Base-by-base conservation (phyloP, 73 alveolate genomes). In the Breviolum minutum region DNA sequence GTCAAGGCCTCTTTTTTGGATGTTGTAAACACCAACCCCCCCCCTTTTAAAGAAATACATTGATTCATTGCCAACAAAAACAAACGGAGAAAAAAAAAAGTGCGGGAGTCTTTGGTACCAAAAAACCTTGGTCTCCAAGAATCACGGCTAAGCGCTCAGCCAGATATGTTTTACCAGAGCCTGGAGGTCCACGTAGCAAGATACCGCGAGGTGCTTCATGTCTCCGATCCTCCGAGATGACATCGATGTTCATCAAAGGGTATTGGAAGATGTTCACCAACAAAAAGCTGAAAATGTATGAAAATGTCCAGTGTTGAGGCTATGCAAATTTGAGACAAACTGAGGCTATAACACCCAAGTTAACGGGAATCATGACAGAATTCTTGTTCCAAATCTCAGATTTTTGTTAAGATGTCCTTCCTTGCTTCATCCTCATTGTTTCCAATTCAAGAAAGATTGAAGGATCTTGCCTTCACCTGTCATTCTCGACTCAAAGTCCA, bases 141-240 rank as follows among this genome's bases (percentile, higher is more conserved):
- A 62, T 77, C 48, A 63, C 95, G 22, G 97, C 97, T 11, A 92
- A 54, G 29, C 12, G 90, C 24, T 62, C 20, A 13, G 97, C 89
- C 88, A 92, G 26, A 24, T 73, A 61, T n/a, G 90, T 60, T 70
- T 92, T 92, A 7, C 97, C 97, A 10, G 97, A 71, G 29, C 97
- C 97, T 16, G 88, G 90, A 7, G 97, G 97, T 32, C 97, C 97
- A 20, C 63, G 71, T 24, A 92, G 89, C n/a, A 92, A 71, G 20
- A 73, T 69, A 12, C 89, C 97, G 0, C 89, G 97, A 3, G 89
- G 32, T 12, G 97, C 66, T 8, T 8, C 54, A 9, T 27, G 64
- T 9, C 63, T 77, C 63, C 87, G n/a, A 22, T 10, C 87, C 24
- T 17, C 86, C 7, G 63, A 27, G 19, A 64, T 68, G 77, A 68